Evolutionary conservation across 179 eudicot species (phyloP), one percentile per base, ranked within the genome.

Genomic region (Camellia oleifera): DNA sequence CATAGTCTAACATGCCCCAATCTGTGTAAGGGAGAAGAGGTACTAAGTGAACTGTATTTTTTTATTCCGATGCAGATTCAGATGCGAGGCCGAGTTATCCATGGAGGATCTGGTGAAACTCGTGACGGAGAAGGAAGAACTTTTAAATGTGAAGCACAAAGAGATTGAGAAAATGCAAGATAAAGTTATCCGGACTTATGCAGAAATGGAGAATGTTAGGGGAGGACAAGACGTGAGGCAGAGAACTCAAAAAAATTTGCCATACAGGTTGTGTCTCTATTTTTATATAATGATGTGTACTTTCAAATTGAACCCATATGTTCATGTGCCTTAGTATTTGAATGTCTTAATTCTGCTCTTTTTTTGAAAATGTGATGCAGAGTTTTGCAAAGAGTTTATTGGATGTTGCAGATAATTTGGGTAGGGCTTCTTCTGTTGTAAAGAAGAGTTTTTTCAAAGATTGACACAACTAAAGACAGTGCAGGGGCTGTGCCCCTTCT

Each of bases 401-500:
- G 88, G 99, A 94, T 85, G 98, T 97, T 84, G 97, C 98, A 69
- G 99, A 97, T 85, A 97, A 94, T 87, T 86, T 97, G 48, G 87
- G 86, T 72, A 89, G 98, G 83, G 99, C 97, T 74, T 85, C 97
- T 56, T 88, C 94, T 20, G 92, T 91, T 18, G 97, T 93, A 26
- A 94, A 88, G 85, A 95, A 89, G 48, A 89, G 95, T 78, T 92
- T 89, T 71, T 72, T n/a, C 88, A n/a, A 94, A 97, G 87, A 86
- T 97, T 79, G 99, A 94, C 79, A 77, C 82, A 54, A 88, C 99
- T 61, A 72, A 85, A 61, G 98, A 94, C 80, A 83, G 84, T 66
- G 78, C 88, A 64, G 97, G 95, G 80, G 93, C 97, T 81, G 90
- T 88, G 74, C 94, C 93, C 64, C 94, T 91, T 82, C 85, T 97